These are phyloP conservation scores for Andrographis paniculata DNA, from an alignment of 305 asterid genomes.

Conservation along the genomic window DNA sequence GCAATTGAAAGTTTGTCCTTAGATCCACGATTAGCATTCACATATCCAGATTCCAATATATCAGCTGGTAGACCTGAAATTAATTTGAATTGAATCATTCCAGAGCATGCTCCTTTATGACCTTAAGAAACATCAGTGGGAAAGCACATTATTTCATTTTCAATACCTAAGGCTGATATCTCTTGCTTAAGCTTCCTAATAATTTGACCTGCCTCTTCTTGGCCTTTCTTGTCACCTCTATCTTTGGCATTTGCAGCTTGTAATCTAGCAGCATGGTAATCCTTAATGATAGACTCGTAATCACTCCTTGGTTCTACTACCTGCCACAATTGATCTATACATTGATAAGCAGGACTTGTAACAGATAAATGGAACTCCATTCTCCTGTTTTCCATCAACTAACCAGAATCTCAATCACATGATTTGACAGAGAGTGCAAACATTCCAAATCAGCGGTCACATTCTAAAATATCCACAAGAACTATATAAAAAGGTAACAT, in stretches of 20 bases:
- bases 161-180: constrained; percentile 68
- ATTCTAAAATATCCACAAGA: too few relatives aligned
- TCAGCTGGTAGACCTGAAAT: constrained; percentile 68
- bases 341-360: not conserved
- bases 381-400: too few relatives aligned
- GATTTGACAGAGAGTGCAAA: too few relatives aligned
- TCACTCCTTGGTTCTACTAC: constrained; percentile 37
- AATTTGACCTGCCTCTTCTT: constrained; percentile 61
- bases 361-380: too few relatives aligned
- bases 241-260: constrained; percentile 83
- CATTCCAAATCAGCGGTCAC: too few relatives aligned
- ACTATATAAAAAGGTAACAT: too few relatives aligned
- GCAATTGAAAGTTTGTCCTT: constrained; percentile 32
- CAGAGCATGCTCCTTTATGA: constrained; percentile 16
- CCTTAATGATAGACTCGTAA: constrained; percentile 55
- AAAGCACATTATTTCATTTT: constrained; percentile 15
- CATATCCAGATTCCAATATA: constrained; percentile 61
- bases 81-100: constrained; percentile 15
- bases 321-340: constrained; percentile 29
- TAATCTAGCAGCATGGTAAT: constrained; percentile 72
- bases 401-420: too few relatives aligned
- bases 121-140: constrained; percentile 14
- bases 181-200: constrained; percentile 82
- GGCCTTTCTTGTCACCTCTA: constrained; percentile 69
- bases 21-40: constrained; percentile 31